Conservation (phyloP, 2,329 filamentous ascomycete species). For the Paraphoma sp. region DNA sequence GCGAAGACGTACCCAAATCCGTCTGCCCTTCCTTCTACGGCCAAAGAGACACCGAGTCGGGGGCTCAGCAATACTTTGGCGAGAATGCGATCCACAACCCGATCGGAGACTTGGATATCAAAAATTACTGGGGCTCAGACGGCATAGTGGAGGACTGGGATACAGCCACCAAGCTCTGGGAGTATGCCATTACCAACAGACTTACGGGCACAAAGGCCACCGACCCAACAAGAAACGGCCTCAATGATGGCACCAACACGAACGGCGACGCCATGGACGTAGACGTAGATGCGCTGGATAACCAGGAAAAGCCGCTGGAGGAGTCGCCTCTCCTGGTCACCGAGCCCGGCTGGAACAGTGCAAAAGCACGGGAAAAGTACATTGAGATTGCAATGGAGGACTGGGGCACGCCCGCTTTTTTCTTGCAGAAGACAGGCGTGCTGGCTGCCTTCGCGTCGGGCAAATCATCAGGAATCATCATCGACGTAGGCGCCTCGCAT, state of each 20-base stretch:
- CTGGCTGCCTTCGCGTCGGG: constrained; percentile 91
- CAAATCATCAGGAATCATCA: constrained; percentile 89
- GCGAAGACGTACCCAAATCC: constrained; percentile 95
- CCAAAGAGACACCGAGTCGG: constrained; percentile 53
- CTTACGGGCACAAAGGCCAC: constrained; percentile 78
- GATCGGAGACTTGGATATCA: constrained; percentile 77
- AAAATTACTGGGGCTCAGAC: constrained; percentile 90
- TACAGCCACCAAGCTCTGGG: constrained; percentile 85
- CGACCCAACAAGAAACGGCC: constrained; percentile 75
- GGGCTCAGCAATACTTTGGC: constrained; percentile 73
- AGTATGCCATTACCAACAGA: constrained; percentile 87
- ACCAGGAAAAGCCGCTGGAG: constrained; percentile 75
- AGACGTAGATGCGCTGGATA: constrained; percentile 65
- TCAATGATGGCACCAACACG: constrained; percentile 71
- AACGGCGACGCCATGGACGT: constrained; percentile 61
- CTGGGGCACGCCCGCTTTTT: constrained; percentile 95
- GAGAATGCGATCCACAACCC: constrained; percentile 88
- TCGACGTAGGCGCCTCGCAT: constrained; percentile 89
- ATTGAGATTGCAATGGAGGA: constrained; percentile 97
- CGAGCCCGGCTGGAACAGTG: constrained; percentile 89
- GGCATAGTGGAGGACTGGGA: constrained; percentile 98
- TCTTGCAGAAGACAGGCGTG: constrained; percentile 86
- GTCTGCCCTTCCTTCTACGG: constrained; percentile 92
- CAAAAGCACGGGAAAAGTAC: constrained; percentile 88
- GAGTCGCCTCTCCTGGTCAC: constrained; percentile 94